A percentile compares a stretch with the other conserved stretches of the same genome.
These are phyloP conservation scores for Malus hybrid DNA, from an alignment of 331 rosid genomes.

Conservation along the genomic window DNA sequence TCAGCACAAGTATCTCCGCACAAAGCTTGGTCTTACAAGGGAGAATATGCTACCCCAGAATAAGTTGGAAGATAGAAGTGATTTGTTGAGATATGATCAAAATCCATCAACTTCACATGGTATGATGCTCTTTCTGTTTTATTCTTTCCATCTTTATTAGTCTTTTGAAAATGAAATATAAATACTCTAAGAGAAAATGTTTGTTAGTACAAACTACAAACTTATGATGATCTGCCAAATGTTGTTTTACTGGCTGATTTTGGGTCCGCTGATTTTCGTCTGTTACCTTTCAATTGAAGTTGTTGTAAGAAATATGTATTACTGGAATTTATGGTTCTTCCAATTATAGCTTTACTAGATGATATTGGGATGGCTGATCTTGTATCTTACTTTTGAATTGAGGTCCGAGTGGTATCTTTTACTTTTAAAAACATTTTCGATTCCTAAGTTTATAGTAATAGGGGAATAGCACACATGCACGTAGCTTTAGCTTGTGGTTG, in stretches of 20 bases:
- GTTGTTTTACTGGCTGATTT: background rate
- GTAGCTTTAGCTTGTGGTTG: background rate
- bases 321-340: background rate
- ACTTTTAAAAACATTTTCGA: background rate
- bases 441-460: background rate
- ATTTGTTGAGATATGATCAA: slow-evolving; percentile 22
- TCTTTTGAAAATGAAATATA: background rate
- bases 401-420: background rate
- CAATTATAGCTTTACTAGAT: background rate
- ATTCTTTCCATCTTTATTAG: background rate
- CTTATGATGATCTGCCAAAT: background rate
- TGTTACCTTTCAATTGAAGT: background rate
- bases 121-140: slow-evolving; percentile 14
- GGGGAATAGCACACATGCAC: background rate
- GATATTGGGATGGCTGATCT: background rate
- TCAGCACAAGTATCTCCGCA: slow-evolving; percentile 47
- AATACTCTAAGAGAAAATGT: background rate
- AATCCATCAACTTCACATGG: slow-evolving; percentile 41
- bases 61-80: slow-evolving; percentile 29
- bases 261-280: background rate
- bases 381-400: background rate
- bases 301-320: background rate
- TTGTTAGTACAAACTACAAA: background rate
- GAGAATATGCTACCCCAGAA: slow-evolving; percentile 40
- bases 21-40: slow-evolving; percentile 45